Base-by-base conservation (phyloP, 495 filamentous ascomycete species). In the Trichoderma asperelloides region DNA sequence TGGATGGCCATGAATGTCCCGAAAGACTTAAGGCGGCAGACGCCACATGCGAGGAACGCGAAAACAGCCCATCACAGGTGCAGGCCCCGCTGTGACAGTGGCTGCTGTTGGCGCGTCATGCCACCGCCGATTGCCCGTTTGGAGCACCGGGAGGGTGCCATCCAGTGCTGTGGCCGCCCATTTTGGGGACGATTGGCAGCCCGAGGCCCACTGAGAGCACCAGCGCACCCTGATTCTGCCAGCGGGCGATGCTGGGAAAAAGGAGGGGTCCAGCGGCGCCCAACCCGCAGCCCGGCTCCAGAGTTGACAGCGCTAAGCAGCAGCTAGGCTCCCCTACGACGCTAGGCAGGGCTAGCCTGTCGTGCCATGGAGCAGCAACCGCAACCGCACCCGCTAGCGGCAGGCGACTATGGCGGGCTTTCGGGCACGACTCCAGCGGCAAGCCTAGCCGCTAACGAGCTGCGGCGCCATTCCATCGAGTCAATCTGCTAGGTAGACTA, bases 81-180 rank as follows among this genome's bases (percentile, higher is more conserved):
- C 43, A n/a, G 15, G 49, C 49, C 49, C 49, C 49, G n/a, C 49
- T 55, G 49, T 55, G 49, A 55, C 49, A 55, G n/a, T 55, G 49
- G 49, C 49, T 55, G 41, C 49, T n/a, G 8, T 23, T 25, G 33
- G 33, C 33, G 33, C 49, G 49, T 55, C 49, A 55, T 55, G 49
- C 49, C 49, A 55, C 49, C 49, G 49, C 49, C 49, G 2, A 55
- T 55, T 55, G 49, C 49, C 49, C 21, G 49, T 55, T 55, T 55
- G 16, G 49, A n/a, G 41, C 18, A 45, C 5, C 41, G 18, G 41
- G 12, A 45, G 41, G 41, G 41, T 45, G 41, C 41, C 41, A 45
- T 45, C 41, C 41, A 45, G 41, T 5, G 41, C 41, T 45, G 33
- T 37, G 43, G 43, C n/a, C 43, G 43, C 43, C 43, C 43, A n/a